phyloP scores from a whole-genome alignment of 2,329 filamentous ascomycete genomes.

The Diaporthe longicolla region DNA sequence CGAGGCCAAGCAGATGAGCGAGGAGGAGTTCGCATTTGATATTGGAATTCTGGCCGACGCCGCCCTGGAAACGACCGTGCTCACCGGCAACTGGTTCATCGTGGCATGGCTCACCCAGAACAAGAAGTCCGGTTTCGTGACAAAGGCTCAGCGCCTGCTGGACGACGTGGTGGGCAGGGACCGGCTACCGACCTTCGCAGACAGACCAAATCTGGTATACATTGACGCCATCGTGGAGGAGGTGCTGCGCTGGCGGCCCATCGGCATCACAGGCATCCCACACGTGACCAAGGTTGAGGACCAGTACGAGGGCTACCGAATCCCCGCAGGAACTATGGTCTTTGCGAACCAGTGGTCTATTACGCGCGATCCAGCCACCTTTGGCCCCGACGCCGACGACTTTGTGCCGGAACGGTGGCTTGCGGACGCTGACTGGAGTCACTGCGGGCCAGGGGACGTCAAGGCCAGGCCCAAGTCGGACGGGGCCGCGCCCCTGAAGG shows the following conservation, averaged over 20 bases:
- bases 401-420: constrained; percentile 43
- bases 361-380: constrained; percentile 33
- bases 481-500: constrained; percentile 7
- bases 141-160: constrained; percentile 50
- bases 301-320: constrained; percentile 40
- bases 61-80: constrained; percentile 25
- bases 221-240: constrained; percentile 48
- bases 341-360: constrained; percentile 41
- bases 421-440: not conserved
- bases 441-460: not conserved
- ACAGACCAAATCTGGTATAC: constrained; percentile 48
- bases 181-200: constrained; percentile 46
- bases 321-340: constrained; percentile 43
- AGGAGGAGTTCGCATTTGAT: constrained; percentile 36
- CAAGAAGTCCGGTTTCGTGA: constrained; percentile 19
- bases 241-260: constrained; percentile 47
- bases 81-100: constrained; percentile 30
- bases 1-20: constrained; percentile 26
- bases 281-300: constrained; percentile 50
- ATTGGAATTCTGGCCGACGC: constrained; percentile 30
- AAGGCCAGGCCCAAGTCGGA: constrained; percentile 16
- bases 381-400: constrained; percentile 33
- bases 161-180: constrained; percentile 50
- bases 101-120: constrained; percentile 29
- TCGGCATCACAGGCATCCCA: constrained; percentile 51